These are phyloP conservation scores for Chlamydomonas reinhardtii DNA, from an alignment of 163 green algal genomes.

Conservation along the genomic window DNA sequence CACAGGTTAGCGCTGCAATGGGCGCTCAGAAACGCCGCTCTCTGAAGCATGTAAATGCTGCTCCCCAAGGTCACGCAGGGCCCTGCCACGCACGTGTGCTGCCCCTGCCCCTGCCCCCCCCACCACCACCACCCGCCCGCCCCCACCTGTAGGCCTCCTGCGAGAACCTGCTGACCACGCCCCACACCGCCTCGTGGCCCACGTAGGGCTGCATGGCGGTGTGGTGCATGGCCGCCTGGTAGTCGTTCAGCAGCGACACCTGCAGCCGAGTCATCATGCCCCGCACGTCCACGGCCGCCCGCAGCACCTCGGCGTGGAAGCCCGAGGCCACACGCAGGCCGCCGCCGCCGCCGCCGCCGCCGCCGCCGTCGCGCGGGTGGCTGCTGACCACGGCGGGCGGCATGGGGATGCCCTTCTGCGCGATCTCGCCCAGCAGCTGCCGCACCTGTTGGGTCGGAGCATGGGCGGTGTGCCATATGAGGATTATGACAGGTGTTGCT, in stretches of 20 bases:
- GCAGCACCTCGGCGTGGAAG: constrained; percentile 37
- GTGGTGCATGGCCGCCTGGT: constrained; percentile 42
- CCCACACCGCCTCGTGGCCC: constrained; percentile 46
- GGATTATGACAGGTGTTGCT: neutral
- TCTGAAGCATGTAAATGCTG: no score
- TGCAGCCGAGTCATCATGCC: constrained; percentile 39
- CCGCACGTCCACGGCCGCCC: constrained; percentile 22
- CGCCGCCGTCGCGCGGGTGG: neutral
- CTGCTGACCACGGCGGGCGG: neutral
- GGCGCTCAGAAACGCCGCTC: no score
- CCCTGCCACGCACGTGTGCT: no score
- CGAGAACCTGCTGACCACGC: constrained; percentile 40
- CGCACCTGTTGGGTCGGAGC: constrained; percentile 26
- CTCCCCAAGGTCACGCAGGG: no score
- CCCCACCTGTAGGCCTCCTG: constrained; percentile 19
- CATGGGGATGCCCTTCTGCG: constrained; percentile 25
- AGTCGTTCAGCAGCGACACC: constrained; percentile 23
- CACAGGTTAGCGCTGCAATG: no score
- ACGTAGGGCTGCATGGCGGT: constrained; percentile 34
- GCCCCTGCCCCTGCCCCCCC: neutral
- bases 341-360: neutral
- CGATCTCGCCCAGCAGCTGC: constrained; percentile 38
- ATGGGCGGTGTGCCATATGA: constrained; percentile 2
- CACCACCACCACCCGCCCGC: neutral
- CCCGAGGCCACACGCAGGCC: neutral